A percentile compares a stretch with the other conserved stretches of the same genome.
phyloP scores from a whole-genome alignment of 2,329 filamentous ascomycete genomes.

The Tolypocladium pustulatum region DNA sequence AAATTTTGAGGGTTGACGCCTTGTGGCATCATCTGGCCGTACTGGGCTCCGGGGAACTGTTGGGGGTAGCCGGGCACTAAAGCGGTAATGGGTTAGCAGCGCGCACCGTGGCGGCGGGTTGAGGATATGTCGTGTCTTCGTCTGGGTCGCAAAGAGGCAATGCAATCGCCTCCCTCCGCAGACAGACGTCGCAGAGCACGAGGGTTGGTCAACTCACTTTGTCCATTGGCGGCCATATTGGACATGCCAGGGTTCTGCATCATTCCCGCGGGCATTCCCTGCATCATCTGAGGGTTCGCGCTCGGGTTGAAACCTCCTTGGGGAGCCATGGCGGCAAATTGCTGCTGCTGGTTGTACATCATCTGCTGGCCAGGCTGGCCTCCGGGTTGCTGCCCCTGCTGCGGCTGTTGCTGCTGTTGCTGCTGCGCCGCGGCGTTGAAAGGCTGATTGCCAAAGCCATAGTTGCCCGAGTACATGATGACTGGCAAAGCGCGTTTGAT shows the following conservation, averaged over 20 bases:
- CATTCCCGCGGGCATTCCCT: constrained; percentile 45
- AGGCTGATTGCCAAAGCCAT: constrained; percentile 41
- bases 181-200: neutral
- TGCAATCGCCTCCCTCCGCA: neutral
- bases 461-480: constrained; percentile 45
- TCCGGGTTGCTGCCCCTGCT: constrained; percentile 31
- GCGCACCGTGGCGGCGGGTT: neutral
- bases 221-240: constrained; percentile 48
- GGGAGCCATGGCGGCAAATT: constrained; percentile 41
- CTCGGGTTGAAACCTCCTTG: constrained; percentile 39
- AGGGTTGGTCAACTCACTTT: constrained; percentile 36
- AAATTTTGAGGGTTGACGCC: constrained; percentile 44
- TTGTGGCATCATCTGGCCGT: constrained; percentile 40
- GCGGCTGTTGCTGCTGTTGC: constrained; percentile 36
- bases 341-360: constrained; percentile 49
- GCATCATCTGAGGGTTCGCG: constrained; percentile 45
- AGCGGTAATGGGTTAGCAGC: constrained; percentile 7
- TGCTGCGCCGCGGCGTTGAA: constrained; percentile 37
- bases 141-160: neutral
- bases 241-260: constrained; percentile 52
- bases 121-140: neutral
- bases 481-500: neutral
- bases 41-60: constrained; percentile 47
- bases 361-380: constrained; percentile 35
- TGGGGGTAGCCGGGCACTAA: constrained; percentile 48